A percentile compares a stretch with the other conserved stretches of the same genome.
phyloP scores from a whole-genome alignment of 768 basidiomycete species.

The Auriscalpium orientale region DNA sequence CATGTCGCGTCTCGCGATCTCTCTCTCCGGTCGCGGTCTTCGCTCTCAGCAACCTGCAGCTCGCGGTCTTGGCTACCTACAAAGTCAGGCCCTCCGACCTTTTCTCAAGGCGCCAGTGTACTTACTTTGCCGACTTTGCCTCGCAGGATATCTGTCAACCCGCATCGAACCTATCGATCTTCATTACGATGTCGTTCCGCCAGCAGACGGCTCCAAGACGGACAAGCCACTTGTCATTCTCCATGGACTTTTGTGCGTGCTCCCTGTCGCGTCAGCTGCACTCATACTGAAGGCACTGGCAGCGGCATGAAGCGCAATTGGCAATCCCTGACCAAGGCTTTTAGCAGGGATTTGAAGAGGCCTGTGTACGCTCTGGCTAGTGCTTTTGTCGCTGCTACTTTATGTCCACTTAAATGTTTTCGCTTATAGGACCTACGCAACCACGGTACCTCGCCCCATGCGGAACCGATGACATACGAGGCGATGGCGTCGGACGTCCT shows the following conservation, averaged over 20 bases:
- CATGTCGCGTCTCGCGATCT: no score
- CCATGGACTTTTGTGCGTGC: slow-evolving; percentile 55
- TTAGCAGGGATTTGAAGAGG: slow-evolving; percentile 53
- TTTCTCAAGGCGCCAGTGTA: background rate
- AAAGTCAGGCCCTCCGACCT: background rate
- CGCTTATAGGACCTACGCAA: slow-evolving; percentile 81
- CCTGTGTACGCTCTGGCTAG: slow-evolving; percentile 70
- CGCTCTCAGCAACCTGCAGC: no score
- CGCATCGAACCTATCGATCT: slow-evolving; percentile 20
- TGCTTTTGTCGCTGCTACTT: background rate
- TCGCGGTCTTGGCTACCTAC: no score
- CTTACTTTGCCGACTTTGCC: background rate
- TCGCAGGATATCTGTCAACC: slow-evolving; percentile 8
- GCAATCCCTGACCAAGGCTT: slow-evolving; percentile 70
- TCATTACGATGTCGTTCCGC: slow-evolving; percentile 23
- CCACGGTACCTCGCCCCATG: slow-evolving; percentile 78
- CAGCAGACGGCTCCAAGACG: slow-evolving; percentile 11
- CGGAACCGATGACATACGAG: slow-evolving; percentile 61
- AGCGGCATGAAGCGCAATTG: slow-evolving; percentile 91
- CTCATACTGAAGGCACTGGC: background rate
- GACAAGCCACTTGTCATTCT: slow-evolving; percentile 47
- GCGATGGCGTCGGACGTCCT: slow-evolving; percentile 78
- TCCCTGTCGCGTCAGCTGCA: background rate
- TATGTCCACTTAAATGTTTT: background rate
- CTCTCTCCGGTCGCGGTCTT: no score